Evolutionary conservation across 129 eudicot genomes (phyloP).

Genomic region (Silybum marianum): DNA sequence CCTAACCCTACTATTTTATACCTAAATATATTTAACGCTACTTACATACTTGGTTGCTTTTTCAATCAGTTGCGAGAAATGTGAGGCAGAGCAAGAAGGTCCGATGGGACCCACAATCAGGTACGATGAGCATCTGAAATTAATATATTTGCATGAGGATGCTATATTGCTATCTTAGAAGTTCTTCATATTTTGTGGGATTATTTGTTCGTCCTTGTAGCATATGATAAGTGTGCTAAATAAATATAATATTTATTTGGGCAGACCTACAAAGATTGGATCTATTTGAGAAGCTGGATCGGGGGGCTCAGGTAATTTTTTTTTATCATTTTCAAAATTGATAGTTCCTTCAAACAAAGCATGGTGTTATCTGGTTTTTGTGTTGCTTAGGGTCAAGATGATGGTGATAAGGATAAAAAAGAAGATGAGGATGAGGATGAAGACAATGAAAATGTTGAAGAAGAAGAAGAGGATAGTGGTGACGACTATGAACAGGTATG

Average conservation of each 20-base stretch:
- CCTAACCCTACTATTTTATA: too few species aligned
- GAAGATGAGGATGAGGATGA: constrained; percentile 77
- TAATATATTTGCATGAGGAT: not conserved
- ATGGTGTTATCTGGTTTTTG: not conserved
- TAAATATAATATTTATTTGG: constrained; percentile 16
- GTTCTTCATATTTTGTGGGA: not conserved
- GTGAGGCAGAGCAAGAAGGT: constrained; percentile 49
- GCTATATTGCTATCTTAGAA: not conserved
- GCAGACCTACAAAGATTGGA: constrained; percentile 64
- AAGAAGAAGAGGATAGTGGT: constrained; percentile 62
- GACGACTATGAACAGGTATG: constrained; percentile 67
- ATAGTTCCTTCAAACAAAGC: not conserved
- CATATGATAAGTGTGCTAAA: not conserved
- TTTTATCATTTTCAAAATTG: not conserved
- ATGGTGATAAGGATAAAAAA: constrained; percentile 50
- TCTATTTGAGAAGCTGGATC: constrained; percentile 72
- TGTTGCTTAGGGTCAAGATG: constrained; percentile 44
- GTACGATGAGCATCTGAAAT: constrained; percentile 38
- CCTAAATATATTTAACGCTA: not conserved
- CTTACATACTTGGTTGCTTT: constrained; percentile 1
- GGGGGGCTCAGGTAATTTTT: constrained; percentile 42
- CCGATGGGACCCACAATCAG: constrained; percentile 77
- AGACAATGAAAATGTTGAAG: constrained; percentile 46
- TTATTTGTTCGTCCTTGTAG: not conserved
- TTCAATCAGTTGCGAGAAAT: constrained; percentile 49